Conservation (phyloP, 768 basidiomycete genomes). For the Cantharellus anzutake region DNA sequence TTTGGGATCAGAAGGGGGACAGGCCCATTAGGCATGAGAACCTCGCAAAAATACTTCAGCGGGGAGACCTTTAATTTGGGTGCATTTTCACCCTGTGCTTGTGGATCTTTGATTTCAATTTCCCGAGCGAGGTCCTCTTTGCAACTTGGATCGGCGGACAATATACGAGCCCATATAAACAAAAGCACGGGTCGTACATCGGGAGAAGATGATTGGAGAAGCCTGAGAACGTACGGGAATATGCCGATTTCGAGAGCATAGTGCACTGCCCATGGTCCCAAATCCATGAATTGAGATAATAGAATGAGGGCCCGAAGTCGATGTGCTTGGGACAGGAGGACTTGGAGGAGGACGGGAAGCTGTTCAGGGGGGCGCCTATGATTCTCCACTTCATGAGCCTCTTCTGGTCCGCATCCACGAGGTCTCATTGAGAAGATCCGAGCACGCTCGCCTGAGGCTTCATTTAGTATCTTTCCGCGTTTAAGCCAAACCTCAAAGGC, state of each 20-base stretch:
- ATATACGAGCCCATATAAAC: conserved; percentile 96
- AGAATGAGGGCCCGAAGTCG: conserved; percentile 88
- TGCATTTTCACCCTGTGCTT: neutral
- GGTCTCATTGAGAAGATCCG: conserved; percentile 4
- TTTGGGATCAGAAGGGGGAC: conserved; percentile 48
- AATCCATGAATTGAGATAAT: conserved; percentile 90
- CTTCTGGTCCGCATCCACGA: neutral
- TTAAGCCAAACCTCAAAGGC: conserved; percentile 99
- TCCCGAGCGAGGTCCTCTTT: conserved; percentile 78
- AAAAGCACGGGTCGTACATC: conserved; percentile 95
- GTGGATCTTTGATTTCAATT: conserved; percentile 39
- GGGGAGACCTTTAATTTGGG: neutral
- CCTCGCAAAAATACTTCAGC: conserved; percentile 56
- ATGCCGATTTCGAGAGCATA: conserved; percentile 92
- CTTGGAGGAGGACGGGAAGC: conserved; percentile 92
- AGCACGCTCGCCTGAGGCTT: conserved; percentile 55
- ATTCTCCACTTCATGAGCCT: conserved; percentile 8
- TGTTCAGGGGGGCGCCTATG: conserved; percentile 91
- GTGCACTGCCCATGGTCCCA: conserved; percentile 97
- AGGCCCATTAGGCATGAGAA: conserved; percentile 46
- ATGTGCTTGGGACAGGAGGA: conserved; percentile 89
- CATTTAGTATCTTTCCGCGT: conserved; percentile 71
- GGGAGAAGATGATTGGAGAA: conserved; percentile 83
- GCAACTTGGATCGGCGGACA: conserved; percentile 88
- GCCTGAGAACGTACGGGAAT: conserved; percentile 94